Percentiles rank a stretch among this genome's conserved stretches.
Conservation (phyloP, 2,329 filamentous ascomycete species). For the Aspergillus hiratsukae region DNA sequence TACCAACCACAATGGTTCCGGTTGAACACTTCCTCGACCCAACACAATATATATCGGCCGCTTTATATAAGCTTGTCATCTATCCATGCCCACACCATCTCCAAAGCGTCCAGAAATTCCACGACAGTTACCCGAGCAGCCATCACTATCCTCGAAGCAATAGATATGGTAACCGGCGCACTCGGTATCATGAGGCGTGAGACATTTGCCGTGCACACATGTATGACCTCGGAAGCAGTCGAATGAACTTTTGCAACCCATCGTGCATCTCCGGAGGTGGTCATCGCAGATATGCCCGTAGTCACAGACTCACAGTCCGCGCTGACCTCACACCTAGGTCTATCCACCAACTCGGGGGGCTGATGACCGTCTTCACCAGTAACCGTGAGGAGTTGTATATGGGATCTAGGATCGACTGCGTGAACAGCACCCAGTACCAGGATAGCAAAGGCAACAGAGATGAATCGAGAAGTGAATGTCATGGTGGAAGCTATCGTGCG, state of each 20-base stretch:
- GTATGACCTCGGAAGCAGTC: conserved; percentile 5
- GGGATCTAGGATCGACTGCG: not conserved
- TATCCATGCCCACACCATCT: not conserved
- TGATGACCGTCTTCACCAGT: not conserved
- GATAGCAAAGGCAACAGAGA: not conserved
- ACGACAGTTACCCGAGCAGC: not conserved
- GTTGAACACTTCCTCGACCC: too few relatives aligned
- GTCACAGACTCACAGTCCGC: conserved; percentile 6
- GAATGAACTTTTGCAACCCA: conserved; percentile 1
- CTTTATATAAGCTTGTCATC: not conserved
- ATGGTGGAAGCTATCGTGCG: not conserved
- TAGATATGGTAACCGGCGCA: not conserved
- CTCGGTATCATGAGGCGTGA: not conserved
- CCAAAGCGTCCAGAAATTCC: not conserved
- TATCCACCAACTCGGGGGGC: not conserved
- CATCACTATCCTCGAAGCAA: not conserved
- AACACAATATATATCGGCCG: not conserved
- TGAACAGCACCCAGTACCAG: not conserved
- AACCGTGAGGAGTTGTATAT: not conserved
- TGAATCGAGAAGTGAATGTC: not conserved
- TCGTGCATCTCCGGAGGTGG: not conserved
- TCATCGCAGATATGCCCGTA: conserved; percentile 2
- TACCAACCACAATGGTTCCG: not conserved
- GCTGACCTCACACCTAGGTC: not conserved
- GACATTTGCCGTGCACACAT: not conserved